A percentile compares a stretch with the other conserved stretches of the same genome.
Conservation (phyloP, 306 rosid species). For the Gillenia trifoliata region DNA sequence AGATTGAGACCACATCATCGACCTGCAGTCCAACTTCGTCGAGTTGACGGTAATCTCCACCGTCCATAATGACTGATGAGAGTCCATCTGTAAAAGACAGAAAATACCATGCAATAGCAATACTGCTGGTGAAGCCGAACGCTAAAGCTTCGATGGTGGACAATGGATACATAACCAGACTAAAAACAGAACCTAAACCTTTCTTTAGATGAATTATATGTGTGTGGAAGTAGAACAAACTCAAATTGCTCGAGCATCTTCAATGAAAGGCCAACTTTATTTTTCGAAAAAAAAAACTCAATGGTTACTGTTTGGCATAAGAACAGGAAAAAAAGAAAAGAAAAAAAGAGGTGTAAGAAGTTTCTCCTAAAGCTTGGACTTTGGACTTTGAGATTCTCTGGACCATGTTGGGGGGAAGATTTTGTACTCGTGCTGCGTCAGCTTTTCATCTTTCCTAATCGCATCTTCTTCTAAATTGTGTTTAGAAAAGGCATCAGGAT, state of each 20-base stretch:
- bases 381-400: slow-evolving; percentile 46
- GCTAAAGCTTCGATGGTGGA: neutral
- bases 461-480: slow-evolving; percentile 49
- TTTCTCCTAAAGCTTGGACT: slow-evolving; percentile 51
- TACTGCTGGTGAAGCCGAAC: neutral
- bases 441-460: slow-evolving; percentile 35
- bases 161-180: too few species aligned
- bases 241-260: too few species aligned
- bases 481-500: slow-evolving; percentile 76
- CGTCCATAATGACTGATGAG: too few species aligned
- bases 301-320: neutral
- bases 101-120: neutral
- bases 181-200: too few species aligned
- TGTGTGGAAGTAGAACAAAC: too few species aligned
- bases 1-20: neutral
- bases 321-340: neutral
- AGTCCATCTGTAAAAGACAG: neutral
- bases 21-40: neutral
- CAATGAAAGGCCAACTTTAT: neutral
- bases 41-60: neutral
- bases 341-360: neutral
- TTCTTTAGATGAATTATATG: too few species aligned
- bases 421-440: slow-evolving; percentile 44
- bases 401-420: slow-evolving; percentile 73
- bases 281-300: neutral